phyloP scores from a whole-genome alignment of 768 basidiomycete species.

The Calocybe cyanea region DNA sequence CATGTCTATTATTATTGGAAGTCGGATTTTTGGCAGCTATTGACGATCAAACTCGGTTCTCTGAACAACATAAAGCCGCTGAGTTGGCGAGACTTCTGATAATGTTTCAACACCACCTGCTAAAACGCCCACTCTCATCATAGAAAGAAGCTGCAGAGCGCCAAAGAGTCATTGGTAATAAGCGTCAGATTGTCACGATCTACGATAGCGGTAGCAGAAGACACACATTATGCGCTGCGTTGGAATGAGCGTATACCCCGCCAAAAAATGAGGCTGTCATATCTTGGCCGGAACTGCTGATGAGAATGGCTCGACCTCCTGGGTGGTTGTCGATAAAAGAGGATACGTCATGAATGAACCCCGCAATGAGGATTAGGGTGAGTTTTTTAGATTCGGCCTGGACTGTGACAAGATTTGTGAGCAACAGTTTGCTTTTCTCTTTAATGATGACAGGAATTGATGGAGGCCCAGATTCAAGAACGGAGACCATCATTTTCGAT shows the following conservation, averaged over 20 bases:
- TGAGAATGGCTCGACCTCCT: conserved; percentile 63
- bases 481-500: too few relatives aligned
- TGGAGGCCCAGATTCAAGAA: too few relatives aligned
- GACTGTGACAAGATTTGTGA: conserved; percentile 34
- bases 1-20: too few relatives aligned
- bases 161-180: not conserved
- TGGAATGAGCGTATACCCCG: conserved; percentile 77
- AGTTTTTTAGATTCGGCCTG: conserved; percentile 63
- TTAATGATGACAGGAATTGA: too few relatives aligned
- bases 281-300: conserved; percentile 68
- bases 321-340: conserved; percentile 75
- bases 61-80: conserved; percentile 38
- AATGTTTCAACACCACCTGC: conserved; percentile 60
- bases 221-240: conserved; percentile 75
- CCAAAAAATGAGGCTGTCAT: conserved; percentile 85
- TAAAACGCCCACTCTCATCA: conserved; percentile 73
- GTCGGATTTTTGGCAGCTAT: not conserved
- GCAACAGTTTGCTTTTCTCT: not conserved
- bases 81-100: conserved; percentile 42
- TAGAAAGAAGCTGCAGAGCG: conserved; percentile 51
- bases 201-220: not conserved
- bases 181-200: not conserved
- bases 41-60: conserved; percentile 5
- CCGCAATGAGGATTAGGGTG: conserved; percentile 69
- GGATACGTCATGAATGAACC: conserved; percentile 85